These are phyloP conservation scores for Amanita brunnescens DNA, from an alignment of 768 basidiomycete genomes.

Conservation along the genomic window DNA sequence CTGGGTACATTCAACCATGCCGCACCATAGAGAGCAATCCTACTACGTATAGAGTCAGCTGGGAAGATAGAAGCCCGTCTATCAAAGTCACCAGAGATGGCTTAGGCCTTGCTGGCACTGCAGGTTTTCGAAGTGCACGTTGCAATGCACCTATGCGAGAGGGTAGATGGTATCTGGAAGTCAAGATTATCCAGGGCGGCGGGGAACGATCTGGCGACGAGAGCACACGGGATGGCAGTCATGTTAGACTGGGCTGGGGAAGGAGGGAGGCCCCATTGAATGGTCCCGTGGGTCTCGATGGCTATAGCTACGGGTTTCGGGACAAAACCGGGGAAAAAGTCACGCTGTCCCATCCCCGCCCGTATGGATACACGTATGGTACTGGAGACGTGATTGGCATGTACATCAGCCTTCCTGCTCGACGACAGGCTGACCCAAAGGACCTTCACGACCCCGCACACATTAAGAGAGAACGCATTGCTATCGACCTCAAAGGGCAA, in stretches of 20 bases:
- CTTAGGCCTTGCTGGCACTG: slow-evolving; percentile 65
- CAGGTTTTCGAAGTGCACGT: slow-evolving; percentile 85
- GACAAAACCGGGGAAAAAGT: slow-evolving; percentile 93
- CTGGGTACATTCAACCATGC: slow-evolving; percentile 51
- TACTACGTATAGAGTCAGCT: slow-evolving; percentile 61
- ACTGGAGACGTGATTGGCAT: slow-evolving; percentile 90
- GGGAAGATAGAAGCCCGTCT: slow-evolving; percentile 86
- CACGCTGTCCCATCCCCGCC: slow-evolving; percentile 68
- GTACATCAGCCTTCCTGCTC: slow-evolving; percentile 81
- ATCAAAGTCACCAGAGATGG: slow-evolving; percentile 76
- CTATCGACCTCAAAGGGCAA: slow-evolving; percentile 95
- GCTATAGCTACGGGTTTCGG: slow-evolving; percentile 85
- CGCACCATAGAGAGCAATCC: slow-evolving; percentile 79
- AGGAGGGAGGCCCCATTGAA: slow-evolving; percentile 91
- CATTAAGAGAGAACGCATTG: slow-evolving; percentile 80
- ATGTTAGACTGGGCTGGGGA: slow-evolving; percentile 89
- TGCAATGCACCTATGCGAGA: slow-evolving; percentile 85
- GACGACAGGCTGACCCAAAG: slow-evolving; percentile 43
- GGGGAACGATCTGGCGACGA: slow-evolving; percentile 46
- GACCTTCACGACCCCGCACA: slow-evolving; percentile 77
- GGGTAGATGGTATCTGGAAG: slow-evolving; percentile 93
- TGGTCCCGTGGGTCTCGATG: slow-evolving; percentile 87
- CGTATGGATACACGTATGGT: slow-evolving; percentile 66
- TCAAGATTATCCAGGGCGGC: slow-evolving; percentile 68
- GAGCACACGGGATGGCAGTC: slow-evolving; percentile 54